Conservation (phyloP, 768 basidiomycete genomes). For the Pleurotus ostreatus region DNA sequence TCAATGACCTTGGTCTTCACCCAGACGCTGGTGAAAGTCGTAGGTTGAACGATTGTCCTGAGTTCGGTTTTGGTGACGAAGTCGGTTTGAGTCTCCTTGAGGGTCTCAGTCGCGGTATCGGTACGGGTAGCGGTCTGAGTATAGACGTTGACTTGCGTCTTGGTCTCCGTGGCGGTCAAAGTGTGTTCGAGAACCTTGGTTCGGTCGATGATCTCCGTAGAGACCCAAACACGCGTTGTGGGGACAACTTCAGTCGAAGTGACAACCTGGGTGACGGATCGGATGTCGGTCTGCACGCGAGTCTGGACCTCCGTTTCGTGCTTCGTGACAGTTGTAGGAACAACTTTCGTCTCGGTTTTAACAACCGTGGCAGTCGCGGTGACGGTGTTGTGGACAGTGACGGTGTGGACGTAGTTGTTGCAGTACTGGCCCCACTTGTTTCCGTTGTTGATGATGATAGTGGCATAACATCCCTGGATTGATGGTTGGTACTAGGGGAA, state of each 20-base stretch:
- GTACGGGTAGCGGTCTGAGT: constrained; percentile 45
- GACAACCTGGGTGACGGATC: constrained; percentile 36
- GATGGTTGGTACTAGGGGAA: constrained; percentile 30
- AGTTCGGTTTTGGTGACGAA: constrained; percentile 51
- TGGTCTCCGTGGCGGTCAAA: constrained; percentile 59
- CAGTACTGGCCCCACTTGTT: constrained; percentile 20
- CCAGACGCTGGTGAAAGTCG: constrained; percentile 51
- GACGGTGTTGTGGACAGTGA: constrained; percentile 32
- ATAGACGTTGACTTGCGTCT: constrained; percentile 52
- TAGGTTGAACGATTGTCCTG: constrained; percentile 50
- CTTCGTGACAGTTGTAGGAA: constrained; percentile 36
- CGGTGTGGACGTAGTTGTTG: constrained; percentile 24
- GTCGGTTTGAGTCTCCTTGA: constrained; percentile 52
- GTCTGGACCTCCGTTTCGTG: constrained; percentile 25
- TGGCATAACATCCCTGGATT: constrained; percentile 56
- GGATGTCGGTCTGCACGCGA: constrained; percentile 34
- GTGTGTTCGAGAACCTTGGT: constrained; percentile 55
- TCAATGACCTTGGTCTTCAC: constrained; percentile 55
- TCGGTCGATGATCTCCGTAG: constrained; percentile 59
- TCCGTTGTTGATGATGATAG: constrained; percentile 52
- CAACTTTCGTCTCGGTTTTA: constrained; percentile 22
- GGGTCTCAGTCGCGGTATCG: constrained; percentile 42
- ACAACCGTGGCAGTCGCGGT: constrained; percentile 26
- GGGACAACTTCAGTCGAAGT: constrained; percentile 54
- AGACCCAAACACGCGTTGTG: constrained; percentile 64